Percentiles rank a stretch among this genome's conserved stretches.
Conservation (phyloP, 2,329 filamentous ascomycete species). For the Botrytis aclada region DNA sequence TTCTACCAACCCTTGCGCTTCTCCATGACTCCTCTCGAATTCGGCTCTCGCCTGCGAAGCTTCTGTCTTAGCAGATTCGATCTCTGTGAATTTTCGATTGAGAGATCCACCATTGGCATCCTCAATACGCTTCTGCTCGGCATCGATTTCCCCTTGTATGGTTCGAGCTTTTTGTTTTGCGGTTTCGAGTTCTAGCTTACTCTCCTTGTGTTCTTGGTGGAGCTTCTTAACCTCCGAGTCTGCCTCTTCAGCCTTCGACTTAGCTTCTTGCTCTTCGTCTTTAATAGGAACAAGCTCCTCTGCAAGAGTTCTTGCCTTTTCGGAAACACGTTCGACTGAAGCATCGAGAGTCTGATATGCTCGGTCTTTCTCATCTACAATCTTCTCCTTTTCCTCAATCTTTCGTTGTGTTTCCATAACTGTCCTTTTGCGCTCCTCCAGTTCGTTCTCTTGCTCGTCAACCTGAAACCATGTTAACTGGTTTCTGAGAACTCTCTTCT, state of each 20-base stretch:
- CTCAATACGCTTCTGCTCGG: slow-evolving; percentile 60
- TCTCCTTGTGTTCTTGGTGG: slow-evolving; percentile 63
- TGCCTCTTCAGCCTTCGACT: slow-evolving; percentile 51
- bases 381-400: slow-evolving; percentile 41
- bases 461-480: slow-evolving; percentile 90
- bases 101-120: slow-evolving; percentile 69
- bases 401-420: slow-evolving; percentile 38
- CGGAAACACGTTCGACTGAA: slow-evolving; percentile 38
- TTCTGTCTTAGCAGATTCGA: slow-evolving; percentile 55
- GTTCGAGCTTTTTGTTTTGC: slow-evolving; percentile 48
- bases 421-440: slow-evolving; percentile 44
- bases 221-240: slow-evolving; percentile 53
- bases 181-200: slow-evolving; percentile 55
- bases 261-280: slow-evolving; percentile 47
- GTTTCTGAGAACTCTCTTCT: slow-evolving; percentile 55
- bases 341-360: slow-evolving; percentile 37
- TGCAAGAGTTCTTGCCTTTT: slow-evolving; percentile 23
- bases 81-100: slow-evolving; percentile 56
- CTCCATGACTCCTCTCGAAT: slow-evolving; percentile 43
- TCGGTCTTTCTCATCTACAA: slow-evolving; percentile 50
- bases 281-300: slow-evolving; percentile 43
- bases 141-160: slow-evolving; percentile 48
- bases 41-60: slow-evolving; percentile 45
- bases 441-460: slow-evolving; percentile 63
- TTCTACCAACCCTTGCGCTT: slow-evolving; percentile 39